Evolutionary conservation across 163 green algal species (phyloP), one percentile per base, ranked within the genome.

Genomic region (Dunaliella salina): DNA sequence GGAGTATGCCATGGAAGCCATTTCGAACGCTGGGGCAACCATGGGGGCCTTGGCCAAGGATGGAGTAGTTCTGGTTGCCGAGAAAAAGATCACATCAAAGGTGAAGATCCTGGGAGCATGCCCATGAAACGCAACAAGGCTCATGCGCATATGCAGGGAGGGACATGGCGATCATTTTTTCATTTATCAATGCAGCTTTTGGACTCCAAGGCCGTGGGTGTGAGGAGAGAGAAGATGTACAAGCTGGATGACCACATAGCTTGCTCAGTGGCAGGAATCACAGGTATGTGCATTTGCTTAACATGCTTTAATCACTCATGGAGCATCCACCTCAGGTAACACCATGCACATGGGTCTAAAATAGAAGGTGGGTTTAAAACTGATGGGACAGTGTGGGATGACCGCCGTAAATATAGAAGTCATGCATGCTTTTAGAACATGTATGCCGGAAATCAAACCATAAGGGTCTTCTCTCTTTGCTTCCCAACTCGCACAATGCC

Each of bases 41-140:
- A 94, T 99, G 18, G 97, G 97, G 34, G 90, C 99, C 15, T 91
- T 98, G 0, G 94, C 96, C 33, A 97, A 93, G 29, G 95, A 99
- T 35, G 97, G 97, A 30, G 94, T 99, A 13, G 95, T 99, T 0
- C 89, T 99, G 63, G 96, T 95, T 59, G 96, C 97, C 29, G 97
- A 99, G 92, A 99, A 99, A 92, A 97, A 95, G 89, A 98, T 99
- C 88, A 98, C 95, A 0, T 99, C 96, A 26, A 99, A 99, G 95
- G 96, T 96, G 69, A 50, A 46, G 5, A 24, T 17, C 46, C 45
- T 30, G 40, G 35, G 46, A 59, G 33, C 84, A 80, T 15, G 40
- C 40, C 40, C 75, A 71, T 33, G 82, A 32, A 26, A 25, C 18
- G 11, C 8, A 50, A 15, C 3, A 3, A 50, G 40, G 40, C n/a